Percentiles rank a stretch among this genome's conserved stretches.
phyloP scores from a whole-genome alignment of 2,329 filamentous ascomycete species.

The Pyricularia grisea region DNA sequence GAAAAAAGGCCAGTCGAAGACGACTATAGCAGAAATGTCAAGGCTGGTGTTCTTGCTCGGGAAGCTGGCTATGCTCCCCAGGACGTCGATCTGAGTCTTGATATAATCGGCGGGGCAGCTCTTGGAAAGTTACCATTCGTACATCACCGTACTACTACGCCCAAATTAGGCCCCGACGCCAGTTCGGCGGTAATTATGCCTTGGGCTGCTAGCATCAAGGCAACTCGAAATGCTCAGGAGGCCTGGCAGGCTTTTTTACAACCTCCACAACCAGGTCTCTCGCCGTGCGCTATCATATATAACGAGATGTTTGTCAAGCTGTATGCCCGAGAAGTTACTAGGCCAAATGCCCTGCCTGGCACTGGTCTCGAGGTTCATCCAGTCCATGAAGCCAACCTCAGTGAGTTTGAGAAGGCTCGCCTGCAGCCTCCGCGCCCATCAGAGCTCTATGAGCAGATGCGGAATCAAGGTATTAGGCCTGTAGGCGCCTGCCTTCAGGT shows the following conservation, averaged over 20 bases:
- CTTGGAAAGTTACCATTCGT: conserved; percentile 45
- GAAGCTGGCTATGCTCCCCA: conserved; percentile 44
- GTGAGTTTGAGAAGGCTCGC: conserved; percentile 55
- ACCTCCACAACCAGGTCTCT: conserved; percentile 22
- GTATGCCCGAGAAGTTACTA: conserved; percentile 35
- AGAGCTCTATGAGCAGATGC: conserved; percentile 52
- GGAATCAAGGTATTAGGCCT: conserved; percentile 35
- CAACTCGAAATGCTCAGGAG: conserved; percentile 51
- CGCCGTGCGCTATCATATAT: conserved; percentile 37
- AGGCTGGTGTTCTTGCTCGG: conserved; percentile 42
- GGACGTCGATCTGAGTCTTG: conserved; percentile 35
- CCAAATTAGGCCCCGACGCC: conserved; percentile 10
- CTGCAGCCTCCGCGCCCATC: conserved; percentile 48
- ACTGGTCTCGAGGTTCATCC: conserved; percentile 34
- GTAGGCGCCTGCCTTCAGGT: conserved; percentile 40
- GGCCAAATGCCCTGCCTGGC: conserved; percentile 7
- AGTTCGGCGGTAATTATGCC: background rate
- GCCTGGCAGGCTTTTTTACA: conserved; percentile 45
- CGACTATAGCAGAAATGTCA: conserved; percentile 42
- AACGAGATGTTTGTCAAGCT: conserved; percentile 53
- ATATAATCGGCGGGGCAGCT: conserved; percentile 42
- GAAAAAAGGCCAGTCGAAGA: conserved; percentile 41
- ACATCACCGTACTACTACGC: conserved; percentile 34
- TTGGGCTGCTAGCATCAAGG: conserved; percentile 48
- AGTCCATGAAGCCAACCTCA: conserved; percentile 47